These are phyloP conservation scores for Articulospora tetracladia DNA, from an alignment of 495 filamentous ascomycete genomes.

Conservation along the genomic window DNA sequence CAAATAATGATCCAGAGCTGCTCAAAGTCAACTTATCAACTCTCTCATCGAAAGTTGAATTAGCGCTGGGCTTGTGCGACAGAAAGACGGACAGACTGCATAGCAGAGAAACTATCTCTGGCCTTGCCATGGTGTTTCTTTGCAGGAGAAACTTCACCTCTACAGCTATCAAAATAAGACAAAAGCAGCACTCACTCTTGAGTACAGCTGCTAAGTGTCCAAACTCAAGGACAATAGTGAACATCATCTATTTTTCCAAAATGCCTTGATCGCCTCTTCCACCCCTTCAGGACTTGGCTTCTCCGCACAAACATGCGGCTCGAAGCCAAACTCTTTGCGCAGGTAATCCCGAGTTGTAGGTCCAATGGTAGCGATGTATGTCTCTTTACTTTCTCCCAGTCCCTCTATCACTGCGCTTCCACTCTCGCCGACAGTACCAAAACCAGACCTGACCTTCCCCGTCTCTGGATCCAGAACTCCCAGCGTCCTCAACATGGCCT, in stretches of 20 bases:
- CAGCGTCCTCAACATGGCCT: conserved; percentile 70
- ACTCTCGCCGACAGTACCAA: background rate
- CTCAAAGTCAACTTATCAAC: too few species aligned
- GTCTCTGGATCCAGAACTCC: conserved; percentile 48
- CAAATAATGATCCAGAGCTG: too few species aligned
- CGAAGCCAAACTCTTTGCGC: conserved; percentile 57
- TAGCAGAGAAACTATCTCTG: too few species aligned
- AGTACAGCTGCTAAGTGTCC: too few species aligned
- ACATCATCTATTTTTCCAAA: conserved; percentile 32
- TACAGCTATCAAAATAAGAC: too few species aligned
- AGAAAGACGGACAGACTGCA: too few species aligned
- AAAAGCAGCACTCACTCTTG: too few species aligned
- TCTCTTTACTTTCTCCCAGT: conserved; percentile 26
- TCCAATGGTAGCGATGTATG: conserved; percentile 82
- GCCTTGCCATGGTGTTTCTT: too few species aligned
- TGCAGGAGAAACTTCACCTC: too few species aligned
- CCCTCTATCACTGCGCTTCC: conserved; percentile 2
- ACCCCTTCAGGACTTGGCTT: conserved; percentile 83
- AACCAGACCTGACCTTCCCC: conserved; percentile 34
- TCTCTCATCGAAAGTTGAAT: too few species aligned
- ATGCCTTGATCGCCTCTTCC: conserved; percentile 59
- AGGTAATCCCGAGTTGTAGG: conserved; percentile 86
- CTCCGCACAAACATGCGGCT: conserved; percentile 77
- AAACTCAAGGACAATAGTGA: too few species aligned
- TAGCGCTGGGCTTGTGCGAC: too few species aligned